These are phyloP conservation scores for Xanthoconium stramineum DNA, from an alignment of 768 basidiomycete genomes.

Conservation along the genomic window DNA sequence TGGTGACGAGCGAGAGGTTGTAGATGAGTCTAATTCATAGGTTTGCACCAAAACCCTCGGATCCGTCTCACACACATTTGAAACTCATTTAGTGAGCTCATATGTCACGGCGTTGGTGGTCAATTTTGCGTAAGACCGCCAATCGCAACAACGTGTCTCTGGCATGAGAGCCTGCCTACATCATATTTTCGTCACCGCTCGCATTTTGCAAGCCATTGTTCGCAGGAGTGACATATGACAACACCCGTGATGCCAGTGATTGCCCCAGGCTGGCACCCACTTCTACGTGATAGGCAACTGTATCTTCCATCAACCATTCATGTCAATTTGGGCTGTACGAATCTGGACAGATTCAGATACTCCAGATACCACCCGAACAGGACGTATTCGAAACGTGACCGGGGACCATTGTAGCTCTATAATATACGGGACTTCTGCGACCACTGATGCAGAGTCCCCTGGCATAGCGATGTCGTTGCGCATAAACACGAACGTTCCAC, in stretches of 20 bases:
- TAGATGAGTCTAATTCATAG: neutral
- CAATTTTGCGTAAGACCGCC: conserved; percentile 15
- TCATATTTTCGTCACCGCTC: conserved; percentile 4
- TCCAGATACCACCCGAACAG: conserved; percentile 8
- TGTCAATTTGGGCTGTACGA: conserved; percentile 10
- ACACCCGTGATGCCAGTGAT: conserved; percentile 14
- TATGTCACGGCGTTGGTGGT: conserved; percentile 5
- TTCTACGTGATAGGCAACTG: conserved; percentile 8
- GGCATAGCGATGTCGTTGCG: conserved; percentile 26
- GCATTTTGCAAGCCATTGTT: neutral
- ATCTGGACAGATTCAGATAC: conserved; percentile 4
- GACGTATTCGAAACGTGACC: conserved; percentile 29
- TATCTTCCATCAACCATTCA: conserved; percentile 13
- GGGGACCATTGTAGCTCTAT: conserved; percentile 14
- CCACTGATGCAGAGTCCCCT: conserved; percentile 3
- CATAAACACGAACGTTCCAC: conserved; percentile 29
- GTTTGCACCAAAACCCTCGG: conserved; percentile 20
- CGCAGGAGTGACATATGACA: conserved; percentile 4
- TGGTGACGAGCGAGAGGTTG: neutral
- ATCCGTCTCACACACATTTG: conserved; percentile 13
- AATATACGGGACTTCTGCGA: conserved; percentile 14
- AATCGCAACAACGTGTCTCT: conserved; percentile 16
- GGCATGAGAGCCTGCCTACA: neutral
- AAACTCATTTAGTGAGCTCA: conserved; percentile 14
- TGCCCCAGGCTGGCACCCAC: conserved; percentile 17